Percentiles rank a stretch among this genome's conserved stretches.
Evolutionary conservation across 768 basidiomycete genomes (phyloP).

Genomic region (Holtermanniella nyarrowii): DNA sequence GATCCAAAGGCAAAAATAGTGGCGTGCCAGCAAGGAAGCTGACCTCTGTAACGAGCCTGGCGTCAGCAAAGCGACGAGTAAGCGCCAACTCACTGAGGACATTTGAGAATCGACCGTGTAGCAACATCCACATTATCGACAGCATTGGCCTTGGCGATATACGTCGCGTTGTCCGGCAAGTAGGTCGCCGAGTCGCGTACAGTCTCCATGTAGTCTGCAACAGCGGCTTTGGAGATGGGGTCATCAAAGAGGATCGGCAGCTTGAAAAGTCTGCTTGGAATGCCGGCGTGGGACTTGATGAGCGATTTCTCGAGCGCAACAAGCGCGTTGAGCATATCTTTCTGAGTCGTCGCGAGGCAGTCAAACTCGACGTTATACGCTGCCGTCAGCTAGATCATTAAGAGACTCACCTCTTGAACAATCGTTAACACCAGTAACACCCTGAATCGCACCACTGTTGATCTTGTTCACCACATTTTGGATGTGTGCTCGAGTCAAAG

Average conservation of each 20-base stretch:
- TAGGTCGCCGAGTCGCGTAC: slow-evolving; percentile 54
- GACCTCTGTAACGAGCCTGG: slow-evolving; percentile 49
- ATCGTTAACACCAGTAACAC: slow-evolving; percentile 50
- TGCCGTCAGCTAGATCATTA: neutral
- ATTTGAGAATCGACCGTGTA: slow-evolving; percentile 46
- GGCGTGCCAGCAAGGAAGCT: slow-evolving; percentile 60
- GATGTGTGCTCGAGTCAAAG: slow-evolving; percentile 50
- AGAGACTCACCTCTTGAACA: slow-evolving; percentile 49
- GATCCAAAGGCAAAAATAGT: slow-evolving; percentile 47
- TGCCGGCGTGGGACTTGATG: slow-evolving; percentile 43
- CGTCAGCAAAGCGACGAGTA: neutral
- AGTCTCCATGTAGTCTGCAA: slow-evolving; percentile 50
- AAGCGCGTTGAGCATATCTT: slow-evolving; percentile 45
- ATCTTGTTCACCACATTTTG: slow-evolving; percentile 44
- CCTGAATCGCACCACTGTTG: slow-evolving; percentile 41
- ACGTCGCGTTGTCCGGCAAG: slow-evolving; percentile 59
- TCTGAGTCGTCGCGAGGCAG: slow-evolving; percentile 44
- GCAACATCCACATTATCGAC: slow-evolving; percentile 45
- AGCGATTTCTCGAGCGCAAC: slow-evolving; percentile 42
- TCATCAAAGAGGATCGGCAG: slow-evolving; percentile 60
- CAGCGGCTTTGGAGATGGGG: slow-evolving; percentile 50
- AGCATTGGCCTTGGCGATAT: slow-evolving; percentile 56
- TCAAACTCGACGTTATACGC: slow-evolving; percentile 49
- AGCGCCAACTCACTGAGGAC: slow-evolving; percentile 44
- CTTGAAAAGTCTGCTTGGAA: slow-evolving; percentile 50